Evolutionary conservation across 106 monocot genomes (phyloP).

Genomic region (Dendrobium officinale): DNA sequence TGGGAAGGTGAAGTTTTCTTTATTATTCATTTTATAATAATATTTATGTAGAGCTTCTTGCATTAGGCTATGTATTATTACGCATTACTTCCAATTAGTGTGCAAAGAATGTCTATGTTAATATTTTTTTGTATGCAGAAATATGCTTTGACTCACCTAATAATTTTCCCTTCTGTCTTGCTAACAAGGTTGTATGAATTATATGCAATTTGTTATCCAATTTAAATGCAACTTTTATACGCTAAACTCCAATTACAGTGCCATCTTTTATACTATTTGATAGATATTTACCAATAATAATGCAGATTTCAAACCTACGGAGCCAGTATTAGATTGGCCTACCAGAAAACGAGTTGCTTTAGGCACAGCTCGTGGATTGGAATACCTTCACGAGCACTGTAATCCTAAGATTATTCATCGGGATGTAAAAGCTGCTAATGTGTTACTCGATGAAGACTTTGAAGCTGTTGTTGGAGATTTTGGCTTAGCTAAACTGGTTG

Average conservation of each 20-base stretch:
- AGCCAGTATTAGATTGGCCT: constrained; percentile 54
- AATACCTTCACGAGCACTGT: constrained; percentile 66
- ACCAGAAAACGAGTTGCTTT: constrained; percentile 44
- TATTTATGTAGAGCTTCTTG: no score
- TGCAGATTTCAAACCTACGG: constrained; percentile 53
- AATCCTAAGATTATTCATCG: constrained; percentile 59
- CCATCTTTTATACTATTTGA: background rate
- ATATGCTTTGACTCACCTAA: background rate
- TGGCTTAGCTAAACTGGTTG: constrained; percentile 46
- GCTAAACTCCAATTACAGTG: background rate
- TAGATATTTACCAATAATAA: background rate
- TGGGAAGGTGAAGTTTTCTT: no score
- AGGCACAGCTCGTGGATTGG: constrained; percentile 68
- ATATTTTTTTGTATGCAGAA: no score
- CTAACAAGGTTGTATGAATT: background rate
- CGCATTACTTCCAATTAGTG: no score
- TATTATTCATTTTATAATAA: no score
- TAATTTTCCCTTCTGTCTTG: background rate
- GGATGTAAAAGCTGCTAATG: constrained; percentile 66
- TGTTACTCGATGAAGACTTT: constrained; percentile 40
- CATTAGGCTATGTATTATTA: no score
- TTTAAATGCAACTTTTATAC: background rate
- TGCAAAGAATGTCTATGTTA: no score
- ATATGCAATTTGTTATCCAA: background rate
- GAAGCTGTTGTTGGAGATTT: constrained; percentile 59